phyloP scores from a whole-genome alignment of 2,329 filamentous ascomycete genomes.

The Lachnum nothofagi region DNA sequence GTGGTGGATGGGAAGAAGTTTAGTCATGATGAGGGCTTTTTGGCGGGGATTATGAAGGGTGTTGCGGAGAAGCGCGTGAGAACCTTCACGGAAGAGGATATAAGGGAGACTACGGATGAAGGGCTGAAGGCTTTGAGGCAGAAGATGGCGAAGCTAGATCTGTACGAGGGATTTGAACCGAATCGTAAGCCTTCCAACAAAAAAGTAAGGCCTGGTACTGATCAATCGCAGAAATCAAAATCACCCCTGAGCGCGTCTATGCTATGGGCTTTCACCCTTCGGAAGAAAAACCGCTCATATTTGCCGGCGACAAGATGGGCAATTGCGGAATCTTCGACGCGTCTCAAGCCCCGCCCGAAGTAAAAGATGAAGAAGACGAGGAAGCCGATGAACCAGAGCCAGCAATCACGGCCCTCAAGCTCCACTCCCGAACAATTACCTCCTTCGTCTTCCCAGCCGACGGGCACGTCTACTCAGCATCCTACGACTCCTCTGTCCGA shows the following conservation, averaged over 20 bases:
- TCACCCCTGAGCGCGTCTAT: slow-evolving; percentile 83
- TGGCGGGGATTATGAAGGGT: slow-evolving; percentile 58
- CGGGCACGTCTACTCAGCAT: slow-evolving; percentile 75
- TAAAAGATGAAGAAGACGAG: slow-evolving; percentile 56
- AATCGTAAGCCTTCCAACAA: slow-evolving; percentile 51
- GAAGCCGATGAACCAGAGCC: slow-evolving; percentile 65
- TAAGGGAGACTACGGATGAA: slow-evolving; percentile 72
- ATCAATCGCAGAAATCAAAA: slow-evolving; percentile 66
- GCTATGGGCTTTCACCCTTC: slow-evolving; percentile 84
- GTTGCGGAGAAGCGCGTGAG: slow-evolving; percentile 76
- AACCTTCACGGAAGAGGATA: slow-evolving; percentile 81
- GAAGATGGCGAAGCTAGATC: slow-evolving; percentile 67
- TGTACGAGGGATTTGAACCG: slow-evolving; percentile 81
- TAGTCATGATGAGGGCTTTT: slow-evolving; percentile 60
- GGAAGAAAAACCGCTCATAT: slow-evolving; percentile 77
- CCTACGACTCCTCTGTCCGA: slow-evolving; percentile 89
- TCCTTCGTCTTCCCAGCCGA: slow-evolving; percentile 75
- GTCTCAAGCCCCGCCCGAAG: slow-evolving; percentile 57
- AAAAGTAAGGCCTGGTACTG: not conserved
- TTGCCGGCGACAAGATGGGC: slow-evolving; percentile 91
- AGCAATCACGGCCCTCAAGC: slow-evolving; percentile 82
- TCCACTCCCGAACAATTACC: slow-evolving; percentile 82
- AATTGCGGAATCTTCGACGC: slow-evolving; percentile 88
- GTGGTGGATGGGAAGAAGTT: slow-evolving; percentile 75
- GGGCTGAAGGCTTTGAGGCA: slow-evolving; percentile 67